Evolutionary conservation across 1,139 yeast species (phyloP), one percentile per base, ranked within the genome.

Genomic region (Pichia sp.): DNA sequence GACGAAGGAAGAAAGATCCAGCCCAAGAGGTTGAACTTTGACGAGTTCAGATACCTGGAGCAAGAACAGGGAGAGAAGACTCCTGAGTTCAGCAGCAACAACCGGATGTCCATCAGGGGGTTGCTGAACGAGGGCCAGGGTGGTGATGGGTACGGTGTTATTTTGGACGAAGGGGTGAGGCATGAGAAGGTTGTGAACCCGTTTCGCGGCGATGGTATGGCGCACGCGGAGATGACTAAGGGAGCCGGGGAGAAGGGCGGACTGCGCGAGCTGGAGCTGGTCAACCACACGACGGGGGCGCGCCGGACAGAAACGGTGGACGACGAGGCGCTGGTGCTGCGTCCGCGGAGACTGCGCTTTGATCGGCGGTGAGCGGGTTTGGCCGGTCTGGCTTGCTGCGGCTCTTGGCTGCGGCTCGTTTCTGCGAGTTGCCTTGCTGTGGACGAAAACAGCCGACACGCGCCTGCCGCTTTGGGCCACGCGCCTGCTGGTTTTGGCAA

Each of bases 141-240:
- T 22, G 25, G 18, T 18, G 64, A n/a, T n/a, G n/a, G n/a, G n/a
- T n/a, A n/a, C n/a, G n/a, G 54, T 36, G 35, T 47, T 7, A 52
- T 57, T 24, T 38, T 32, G 16, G 40, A 13, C 7, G 25, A 29
- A 4, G 29, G 35, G 3, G 44, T 49, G 13, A 52, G 54, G 25
- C 53, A 55, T 25, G 59, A 57, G 30, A 55, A 53, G 41, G 50
- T 56, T 6, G 39, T 36, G 16, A 61, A 60, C 44, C 64, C 64
- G 1, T 61, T 61, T 46, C 20, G 22, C 18, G 12, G 23, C 11
- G 22, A 4, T 18, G 7, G 15, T 3, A 18, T n/a, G n/a, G n/a
- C n/a, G n/a, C n/a, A n/a, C n/a, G 22, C 5, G 16, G 15, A 43
- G 26, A 34, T 23, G 39, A 18, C 22, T 25, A 20, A n/a, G 13